Conservation (phyloP, 2,329 filamentous ascomycete genomes). For the Trichoderma cornu-damae region DNA sequence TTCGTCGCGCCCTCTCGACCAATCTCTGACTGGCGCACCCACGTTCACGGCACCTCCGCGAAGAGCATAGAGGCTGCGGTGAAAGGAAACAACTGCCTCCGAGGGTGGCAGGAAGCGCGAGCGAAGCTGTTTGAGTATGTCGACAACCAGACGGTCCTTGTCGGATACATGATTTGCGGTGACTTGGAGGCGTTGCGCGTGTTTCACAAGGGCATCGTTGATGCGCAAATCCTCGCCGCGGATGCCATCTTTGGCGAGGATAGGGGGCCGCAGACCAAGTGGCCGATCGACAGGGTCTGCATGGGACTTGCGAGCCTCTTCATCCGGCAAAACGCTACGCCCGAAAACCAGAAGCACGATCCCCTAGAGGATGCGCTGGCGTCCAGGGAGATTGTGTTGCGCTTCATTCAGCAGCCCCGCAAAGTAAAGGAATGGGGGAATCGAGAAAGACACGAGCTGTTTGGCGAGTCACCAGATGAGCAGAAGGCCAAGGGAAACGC, state of each 20-base stretch:
- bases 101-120: not conserved
- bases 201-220: not conserved
- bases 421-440: not conserved
- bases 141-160: not conserved
- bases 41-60: not conserved
- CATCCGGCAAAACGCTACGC: too few species aligned
- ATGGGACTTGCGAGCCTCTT: too few species aligned
- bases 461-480: not conserved
- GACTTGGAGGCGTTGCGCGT: not conserved
- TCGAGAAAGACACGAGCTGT: constrained; percentile 2
- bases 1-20: not conserved
- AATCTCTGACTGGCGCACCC: not conserved
- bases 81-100: not conserved
- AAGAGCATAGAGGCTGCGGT: not conserved
- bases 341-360: not conserved
- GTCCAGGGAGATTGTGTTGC: not conserved
- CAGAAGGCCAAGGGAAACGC: not conserved
- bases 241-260: not conserved
- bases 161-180: not conserved
- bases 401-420: not conserved
- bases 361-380: not conserved
- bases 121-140: not conserved
- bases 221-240: not conserved
- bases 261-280: not conserved
- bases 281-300: not conserved